Evolutionary conservation across 2,329 filamentous ascomycete species (phyloP).

Genomic region (Penicillium psychrosexuale): DNA sequence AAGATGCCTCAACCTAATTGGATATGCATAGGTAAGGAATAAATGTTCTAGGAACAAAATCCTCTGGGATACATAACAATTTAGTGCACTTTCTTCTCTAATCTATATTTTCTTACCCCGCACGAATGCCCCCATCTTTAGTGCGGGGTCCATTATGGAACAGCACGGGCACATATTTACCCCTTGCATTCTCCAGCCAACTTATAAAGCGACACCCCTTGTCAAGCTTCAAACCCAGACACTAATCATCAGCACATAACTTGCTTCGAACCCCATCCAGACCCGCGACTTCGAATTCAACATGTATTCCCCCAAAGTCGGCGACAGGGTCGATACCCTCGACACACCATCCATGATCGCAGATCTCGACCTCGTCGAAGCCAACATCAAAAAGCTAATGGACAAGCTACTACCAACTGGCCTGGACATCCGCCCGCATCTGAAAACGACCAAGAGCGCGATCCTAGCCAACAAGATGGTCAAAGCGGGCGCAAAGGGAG

Average conservation of each 20-base stretch:
- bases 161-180: neutral
- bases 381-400: conserved; percentile 51
- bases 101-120: neutral
- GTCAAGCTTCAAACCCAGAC: neutral
- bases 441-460: conserved; percentile 54
- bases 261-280: neutral
- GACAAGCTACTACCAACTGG: conserved; percentile 47
- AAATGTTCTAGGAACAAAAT: too few species aligned
- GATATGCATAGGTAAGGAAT: too few species aligned
- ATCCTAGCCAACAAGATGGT: conserved; percentile 46
- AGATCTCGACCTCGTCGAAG: conserved; percentile 52
- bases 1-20: too few species aligned
- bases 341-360: conserved; percentile 58
- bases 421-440: conserved; percentile 49
- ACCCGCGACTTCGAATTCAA: neutral
- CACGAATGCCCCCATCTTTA: neutral
- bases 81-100: too few species aligned
- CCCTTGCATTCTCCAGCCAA: neutral
- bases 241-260: neutral
- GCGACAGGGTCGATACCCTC: conserved; percentile 44
- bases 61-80: too few species aligned
- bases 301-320: conserved; percentile 45
- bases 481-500: conserved; percentile 49
- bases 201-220: neutral
- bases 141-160: neutral